Evolutionary conservation across 192 early-diverging fungal species (phyloP).

Genomic region (Funneliformis geosporum): DNA sequence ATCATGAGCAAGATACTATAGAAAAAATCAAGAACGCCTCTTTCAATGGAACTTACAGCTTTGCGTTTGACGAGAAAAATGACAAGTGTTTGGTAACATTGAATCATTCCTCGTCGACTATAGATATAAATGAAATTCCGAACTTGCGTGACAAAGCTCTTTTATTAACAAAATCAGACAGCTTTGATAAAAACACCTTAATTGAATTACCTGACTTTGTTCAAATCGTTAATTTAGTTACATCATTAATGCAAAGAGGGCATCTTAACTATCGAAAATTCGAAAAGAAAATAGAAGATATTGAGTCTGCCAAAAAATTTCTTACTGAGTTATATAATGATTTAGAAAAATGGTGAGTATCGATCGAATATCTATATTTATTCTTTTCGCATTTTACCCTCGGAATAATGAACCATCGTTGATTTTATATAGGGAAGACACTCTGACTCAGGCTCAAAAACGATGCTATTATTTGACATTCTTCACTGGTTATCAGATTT

Average conservation of each 20-base stretch:
- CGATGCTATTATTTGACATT: conserved; percentile 30
- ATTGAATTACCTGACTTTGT: conserved; percentile 20
- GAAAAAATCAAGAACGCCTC: conserved; percentile 22
- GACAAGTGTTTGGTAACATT: conserved; percentile 18
- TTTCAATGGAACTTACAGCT: conserved; percentile 13
- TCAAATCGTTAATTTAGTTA: conserved; percentile 16
- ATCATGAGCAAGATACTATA: conserved; percentile 13
- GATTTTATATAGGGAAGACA: conserved; percentile 4
- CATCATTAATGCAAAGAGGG: conserved; percentile 31
- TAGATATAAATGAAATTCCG: not conserved
- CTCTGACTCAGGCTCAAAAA: not conserved
- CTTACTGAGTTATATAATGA: conserved; percentile 1
- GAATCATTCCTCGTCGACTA: not conserved
- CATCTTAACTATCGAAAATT: conserved; percentile 31
- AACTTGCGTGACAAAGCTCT: not conserved
- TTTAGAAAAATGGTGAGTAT: conserved; percentile 24
- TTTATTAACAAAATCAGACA: not conserved
- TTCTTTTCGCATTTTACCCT: not conserved
- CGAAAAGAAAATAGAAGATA: not conserved
- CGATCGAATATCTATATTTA: not conserved
- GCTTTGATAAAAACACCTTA: conserved; percentile 16
- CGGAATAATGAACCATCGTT: not conserved
- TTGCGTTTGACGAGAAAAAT: conserved; percentile 6
- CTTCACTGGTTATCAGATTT: conserved; percentile 28
- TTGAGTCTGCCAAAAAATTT: conserved; percentile 20